Percentiles rank a stretch among this genome's conserved stretches.
Conservation (phyloP, 768 basidiomycete species). For the Tulasnella sp. region DNA sequence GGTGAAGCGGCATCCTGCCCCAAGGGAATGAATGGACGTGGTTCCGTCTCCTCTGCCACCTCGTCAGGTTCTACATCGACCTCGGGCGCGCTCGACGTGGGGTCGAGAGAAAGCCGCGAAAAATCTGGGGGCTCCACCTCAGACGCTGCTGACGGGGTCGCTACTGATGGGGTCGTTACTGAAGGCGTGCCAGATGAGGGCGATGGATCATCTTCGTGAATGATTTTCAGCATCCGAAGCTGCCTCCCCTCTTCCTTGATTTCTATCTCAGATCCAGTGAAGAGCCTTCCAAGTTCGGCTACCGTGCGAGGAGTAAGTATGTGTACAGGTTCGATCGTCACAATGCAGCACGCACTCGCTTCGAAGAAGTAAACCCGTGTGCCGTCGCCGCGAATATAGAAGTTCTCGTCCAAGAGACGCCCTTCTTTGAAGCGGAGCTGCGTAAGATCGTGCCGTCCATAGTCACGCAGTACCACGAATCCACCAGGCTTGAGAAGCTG, state of each 20-base stretch:
- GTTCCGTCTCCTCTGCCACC: neutral
- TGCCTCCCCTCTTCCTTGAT: slow-evolving; percentile 9
- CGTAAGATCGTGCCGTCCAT: slow-evolving; percentile 90
- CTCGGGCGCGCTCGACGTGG: neutral
- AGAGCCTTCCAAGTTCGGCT: slow-evolving; percentile 16
- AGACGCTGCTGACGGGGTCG: neutral
- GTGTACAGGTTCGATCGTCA: neutral
- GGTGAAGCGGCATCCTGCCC: neutral
- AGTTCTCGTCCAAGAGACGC: slow-evolving; percentile 83
- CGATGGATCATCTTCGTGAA: neutral
- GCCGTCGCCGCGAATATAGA: slow-evolving; percentile 95
- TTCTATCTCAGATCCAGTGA: slow-evolving; percentile 11
- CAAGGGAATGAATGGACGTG: neutral
- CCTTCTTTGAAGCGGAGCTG: slow-evolving; percentile 87
- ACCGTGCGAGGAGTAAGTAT: neutral
- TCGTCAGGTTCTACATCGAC: neutral
- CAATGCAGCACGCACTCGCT: slow-evolving; percentile 44
- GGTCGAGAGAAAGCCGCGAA: neutral
- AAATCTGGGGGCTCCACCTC: neutral
- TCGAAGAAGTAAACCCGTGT: slow-evolving; percentile 98
- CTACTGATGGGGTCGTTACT: neutral
- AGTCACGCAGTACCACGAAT: slow-evolving; percentile 78
- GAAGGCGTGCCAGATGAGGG: neutral
- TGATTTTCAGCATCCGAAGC: slow-evolving; percentile 7
- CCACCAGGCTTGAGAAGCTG: slow-evolving; percentile 91